Evolutionary conservation across 2,329 filamentous ascomycete species (phyloP), one percentile per base, ranked within the genome.

Genomic region (Trichoderma sp.): DNA sequence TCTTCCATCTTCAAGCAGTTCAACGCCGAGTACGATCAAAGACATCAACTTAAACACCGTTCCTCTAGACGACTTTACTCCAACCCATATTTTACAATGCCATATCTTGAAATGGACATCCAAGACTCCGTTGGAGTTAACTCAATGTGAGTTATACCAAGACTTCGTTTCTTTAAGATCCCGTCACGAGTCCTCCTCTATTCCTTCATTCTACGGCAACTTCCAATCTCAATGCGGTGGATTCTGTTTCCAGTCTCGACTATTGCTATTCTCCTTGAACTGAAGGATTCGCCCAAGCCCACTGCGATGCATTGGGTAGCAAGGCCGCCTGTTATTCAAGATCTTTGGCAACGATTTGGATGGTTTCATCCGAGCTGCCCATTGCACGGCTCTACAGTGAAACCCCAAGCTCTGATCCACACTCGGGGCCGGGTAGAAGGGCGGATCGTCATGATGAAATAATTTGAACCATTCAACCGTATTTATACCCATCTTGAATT

Each of bases 61-160:
- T 42, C 17, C 39, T 42, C 0, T 8, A 9, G 8, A n/a, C 39
- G 17, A 19, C 17, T 10, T 42, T 17, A 42, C 10, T 42, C 8
- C 17, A 3, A 1, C 0, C 37, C n/a, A 17, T 7, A 42, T 37
- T 57, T 35, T 5, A 7, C 34, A 12, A 57, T 57, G 54, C 54
- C 54, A 25, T 39, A 39, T 25, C 54, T 57, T 22, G 54, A 57
- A 27, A 57, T 37, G 19, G 17, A 37, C 15, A 57, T 19, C 5
- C 19, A 57, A 22, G 3, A 10, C n/a, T 57, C 32, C 15, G 12
- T 27, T 17, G 19, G 12, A 39, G 34, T 9, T 4, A 39, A 27
- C 13, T 45, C 37, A 7, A 2, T 15, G 57, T 60, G 27, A 22
- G 57, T 34, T 10, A 32, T 19, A 9, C 1, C 8, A 5, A 25